phyloP scores from a whole-genome alignment of 164 flowering plant species.

The Platanus orientalis region DNA sequence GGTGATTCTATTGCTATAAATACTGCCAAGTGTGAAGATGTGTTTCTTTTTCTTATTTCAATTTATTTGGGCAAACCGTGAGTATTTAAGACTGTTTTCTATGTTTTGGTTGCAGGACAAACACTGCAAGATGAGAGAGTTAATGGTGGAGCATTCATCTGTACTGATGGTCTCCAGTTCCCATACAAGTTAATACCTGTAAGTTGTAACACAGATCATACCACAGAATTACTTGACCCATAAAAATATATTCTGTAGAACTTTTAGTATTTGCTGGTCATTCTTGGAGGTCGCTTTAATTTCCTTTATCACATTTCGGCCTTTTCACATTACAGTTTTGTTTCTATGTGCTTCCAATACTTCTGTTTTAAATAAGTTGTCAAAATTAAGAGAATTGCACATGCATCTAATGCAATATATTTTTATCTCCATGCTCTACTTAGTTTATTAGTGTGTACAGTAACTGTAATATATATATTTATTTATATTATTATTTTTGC shows the following conservation, averaged over 20 bases:
- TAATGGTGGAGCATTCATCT: slow-evolving; percentile 81
- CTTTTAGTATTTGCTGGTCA: background rate
- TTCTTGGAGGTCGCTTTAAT: background rate
- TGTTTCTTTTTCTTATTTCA: background rate
- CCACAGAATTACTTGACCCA: background rate
- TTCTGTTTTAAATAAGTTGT: background rate
- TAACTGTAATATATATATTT: slow-evolving; percentile 1
- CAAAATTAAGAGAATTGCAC: background rate
- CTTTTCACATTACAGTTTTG: background rate
- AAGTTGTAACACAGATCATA: slow-evolving; percentile 19
- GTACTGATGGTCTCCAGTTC: slow-evolving; percentile 78
- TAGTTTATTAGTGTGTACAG: background rate
- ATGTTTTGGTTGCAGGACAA: slow-evolving; percentile 54
- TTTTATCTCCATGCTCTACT: background rate
- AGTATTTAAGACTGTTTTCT: background rate
- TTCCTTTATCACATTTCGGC: background rate
- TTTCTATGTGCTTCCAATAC: background rate
- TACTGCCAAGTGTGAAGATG: background rate
- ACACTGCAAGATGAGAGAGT: slow-evolving; percentile 91
- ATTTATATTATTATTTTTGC: too few relatives aligned
- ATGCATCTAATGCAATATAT: background rate
- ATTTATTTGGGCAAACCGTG: background rate
- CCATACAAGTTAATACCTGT: slow-evolving; percentile 96
- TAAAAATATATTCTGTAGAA: slow-evolving; percentile 1
- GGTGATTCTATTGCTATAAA: background rate